phyloP scores from a whole-genome alignment of 768 basidiomycete genomes.

The Plicaturopsis crispa region DNA sequence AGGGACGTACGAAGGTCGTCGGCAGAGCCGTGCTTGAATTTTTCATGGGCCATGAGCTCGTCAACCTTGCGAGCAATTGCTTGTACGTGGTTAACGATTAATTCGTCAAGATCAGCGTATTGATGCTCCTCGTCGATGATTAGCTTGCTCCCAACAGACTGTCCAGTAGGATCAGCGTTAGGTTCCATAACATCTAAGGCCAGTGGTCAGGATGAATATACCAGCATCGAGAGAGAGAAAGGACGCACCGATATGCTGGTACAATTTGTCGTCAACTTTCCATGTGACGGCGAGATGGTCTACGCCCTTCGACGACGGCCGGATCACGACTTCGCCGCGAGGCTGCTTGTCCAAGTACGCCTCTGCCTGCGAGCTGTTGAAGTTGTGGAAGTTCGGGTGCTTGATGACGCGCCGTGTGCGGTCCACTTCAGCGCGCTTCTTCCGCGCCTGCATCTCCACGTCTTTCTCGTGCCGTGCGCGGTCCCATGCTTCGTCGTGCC shows the following conservation, averaged over 20 bases:
- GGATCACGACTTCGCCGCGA: conserved; percentile 91
- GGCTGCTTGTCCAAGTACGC: conserved; percentile 83
- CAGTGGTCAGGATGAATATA: conserved; percentile 1
- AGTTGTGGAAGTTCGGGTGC: conserved; percentile 96
- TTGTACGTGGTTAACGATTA: conserved; percentile 95
- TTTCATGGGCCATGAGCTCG: conserved; percentile 91
- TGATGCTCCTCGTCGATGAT: conserved; percentile 71
- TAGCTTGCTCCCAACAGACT: conserved; percentile 54
- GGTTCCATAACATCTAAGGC: conserved; percentile 69
- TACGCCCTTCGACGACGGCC: conserved; percentile 90
- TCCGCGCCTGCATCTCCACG: conserved; percentile 64
- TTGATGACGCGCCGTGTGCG: conserved; percentile 83
- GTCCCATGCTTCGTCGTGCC: conserved; percentile 60
- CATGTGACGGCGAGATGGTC: conserved; percentile 96
- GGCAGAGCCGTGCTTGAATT: conserved; percentile 84
- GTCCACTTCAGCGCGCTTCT: conserved; percentile 80
- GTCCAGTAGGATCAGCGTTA: conserved; percentile 68
- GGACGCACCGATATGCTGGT: conserved; percentile 87
- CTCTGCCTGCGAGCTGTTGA: conserved; percentile 87
- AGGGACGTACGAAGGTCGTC: conserved; percentile 80
- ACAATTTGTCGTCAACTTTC: conserved; percentile 96
- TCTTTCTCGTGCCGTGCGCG: conserved; percentile 57
- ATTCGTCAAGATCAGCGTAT: conserved; percentile 91
- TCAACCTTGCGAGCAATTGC: conserved; percentile 90
- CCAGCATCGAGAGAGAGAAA: too few relatives aligned